Evolutionary conservation across 2,329 filamentous ascomycete genomes (phyloP), one percentile per base, ranked within the genome.

Genomic region (Fusarium verticillioides): DNA sequence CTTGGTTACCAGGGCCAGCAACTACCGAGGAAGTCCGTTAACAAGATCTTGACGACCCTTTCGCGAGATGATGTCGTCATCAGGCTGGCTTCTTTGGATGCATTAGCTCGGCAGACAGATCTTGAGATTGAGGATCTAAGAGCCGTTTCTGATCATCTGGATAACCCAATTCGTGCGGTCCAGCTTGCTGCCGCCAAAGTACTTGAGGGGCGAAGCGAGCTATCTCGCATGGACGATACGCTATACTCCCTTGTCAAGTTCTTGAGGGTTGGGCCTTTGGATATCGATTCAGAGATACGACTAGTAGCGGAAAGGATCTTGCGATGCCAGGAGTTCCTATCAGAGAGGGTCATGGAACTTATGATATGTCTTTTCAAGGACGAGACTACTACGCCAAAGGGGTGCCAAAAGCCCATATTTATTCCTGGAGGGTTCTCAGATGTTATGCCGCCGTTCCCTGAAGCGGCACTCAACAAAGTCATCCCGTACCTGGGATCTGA

Each of bases 341-440:
- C 34, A 5, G 23, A 21, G 15, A n/a, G 18, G 6, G 34, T 54
- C 13, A 5, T 54, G 34, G 34, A 54, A 12, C 4, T 10, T 16
- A 39, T 54, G 50, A 26, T 39, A 16, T 39, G 19, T n/a, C 28
- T 19, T 37, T 54, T 54, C 4, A 28, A 21, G 7, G 23, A 54
- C 21, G 50, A 39, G 7, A 53, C 9, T 0, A 26, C n/a, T 15
- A 4, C 5, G 1, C 18, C 13, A 3, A 10, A 19, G 7, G 49
- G 18, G 23, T 0, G 4, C 13, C n/a, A 53, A 16, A 37, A 28
- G 7, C 32, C 49, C 2, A 3, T 53, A 2, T 53, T 53, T 2
- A 53, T 53, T 3, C 49, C 49, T 21, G 49, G 49, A 28, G 49
- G 49, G 32, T 53, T 53, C 19, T 53, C 49, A 2, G 34, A 26